Base-by-base conservation (phyloP, 768 basidiomycete species). In the Cyathus striatus region DNA sequence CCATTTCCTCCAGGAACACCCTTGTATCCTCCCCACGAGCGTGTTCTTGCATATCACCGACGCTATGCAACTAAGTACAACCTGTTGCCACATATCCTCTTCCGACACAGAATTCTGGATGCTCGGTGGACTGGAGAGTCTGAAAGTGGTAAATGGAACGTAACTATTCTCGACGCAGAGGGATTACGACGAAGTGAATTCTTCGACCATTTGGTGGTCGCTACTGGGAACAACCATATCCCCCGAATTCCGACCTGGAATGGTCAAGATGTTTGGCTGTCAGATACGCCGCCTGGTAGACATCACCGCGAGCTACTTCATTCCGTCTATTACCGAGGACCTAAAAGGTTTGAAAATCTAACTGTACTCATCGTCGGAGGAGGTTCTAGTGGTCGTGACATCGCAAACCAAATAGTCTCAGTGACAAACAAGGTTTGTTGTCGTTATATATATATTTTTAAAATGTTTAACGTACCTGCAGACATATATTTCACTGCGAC, bases 131-230 rank as follows among this genome's bases (percentile, higher is more conserved):
- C 54, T 6, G 76, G 75, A 1, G 58, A 60, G 30, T 42, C 57
- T 2, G 49, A 55, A 5, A 30, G 50, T 2, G 76, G 74, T 2
- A 47, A 56, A 18, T 80, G 79, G 79, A 61, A 72, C 27, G 41
- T 81, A 23, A 58, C 58, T 1, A 53, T 75, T 4, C 47, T 41
- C 13, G 54, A 61, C 43, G 17, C 47, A 1, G 50, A 49, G 14
- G 60, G 60, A 24, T 40, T 33, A 21, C 44, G 53, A 26, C 53
- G 38, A 6, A 50, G 53, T 3, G 54, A 49, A n/a, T 44, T 42
- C 2, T 75, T 74, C 50, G 72, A 81, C 47, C 80, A 81, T 52
- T 61, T 82, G 20, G 60, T 81, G 22, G 68, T 78, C 24, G 76
- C 76, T 18, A 69, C 60, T n/a, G 80, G 80, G 4, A 75, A 75